Evolutionary conservation across 2,329 filamentous ascomycete genomes (phyloP).

Genomic region (Penicillium sp.): DNA sequence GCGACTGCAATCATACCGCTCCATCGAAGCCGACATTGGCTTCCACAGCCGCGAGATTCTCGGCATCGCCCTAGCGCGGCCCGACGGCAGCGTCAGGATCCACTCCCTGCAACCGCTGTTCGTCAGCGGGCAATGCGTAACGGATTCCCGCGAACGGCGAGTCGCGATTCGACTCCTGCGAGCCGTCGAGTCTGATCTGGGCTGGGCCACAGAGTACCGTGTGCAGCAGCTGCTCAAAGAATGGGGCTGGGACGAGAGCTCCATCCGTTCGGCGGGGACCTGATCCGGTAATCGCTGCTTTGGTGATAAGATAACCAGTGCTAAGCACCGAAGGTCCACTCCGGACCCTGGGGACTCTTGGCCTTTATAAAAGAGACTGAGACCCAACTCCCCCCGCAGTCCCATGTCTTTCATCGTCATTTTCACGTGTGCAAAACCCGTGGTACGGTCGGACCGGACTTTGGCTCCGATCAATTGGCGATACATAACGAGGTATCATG

Average conservation of each 20-base stretch:
- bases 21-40: slow-evolving; percentile 55
- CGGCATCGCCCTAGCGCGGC: slow-evolving; percentile 58
- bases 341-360: neutral
- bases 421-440: neutral
- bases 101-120: slow-evolving; percentile 62
- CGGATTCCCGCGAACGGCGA: slow-evolving; percentile 53
- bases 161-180: slow-evolving; percentile 56
- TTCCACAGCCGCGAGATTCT: slow-evolving; percentile 62
- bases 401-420: neutral
- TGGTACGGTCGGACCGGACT: neutral
- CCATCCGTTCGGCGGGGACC: slow-evolving; percentile 6
- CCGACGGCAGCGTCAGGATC: slow-evolving; percentile 58
- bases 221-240: slow-evolving; percentile 51
- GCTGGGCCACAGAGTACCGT: slow-evolving; percentile 63
- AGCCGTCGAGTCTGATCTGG: slow-evolving; percentile 62
- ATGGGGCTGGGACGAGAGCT: slow-evolving; percentile 37
- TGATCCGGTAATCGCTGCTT: neutral
- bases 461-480: neutral
- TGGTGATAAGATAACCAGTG: neutral
- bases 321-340: neutral
- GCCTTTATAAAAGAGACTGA: neutral
- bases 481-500: neutral
- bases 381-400: neutral
- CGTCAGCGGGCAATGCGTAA: slow-evolving; percentile 61
- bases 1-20: slow-evolving; percentile 58